Evolutionary conservation across 2,329 filamentous ascomycete species (phyloP), one percentile per base, ranked within the genome.

Genomic region (Cyphellophora europaea): DNA sequence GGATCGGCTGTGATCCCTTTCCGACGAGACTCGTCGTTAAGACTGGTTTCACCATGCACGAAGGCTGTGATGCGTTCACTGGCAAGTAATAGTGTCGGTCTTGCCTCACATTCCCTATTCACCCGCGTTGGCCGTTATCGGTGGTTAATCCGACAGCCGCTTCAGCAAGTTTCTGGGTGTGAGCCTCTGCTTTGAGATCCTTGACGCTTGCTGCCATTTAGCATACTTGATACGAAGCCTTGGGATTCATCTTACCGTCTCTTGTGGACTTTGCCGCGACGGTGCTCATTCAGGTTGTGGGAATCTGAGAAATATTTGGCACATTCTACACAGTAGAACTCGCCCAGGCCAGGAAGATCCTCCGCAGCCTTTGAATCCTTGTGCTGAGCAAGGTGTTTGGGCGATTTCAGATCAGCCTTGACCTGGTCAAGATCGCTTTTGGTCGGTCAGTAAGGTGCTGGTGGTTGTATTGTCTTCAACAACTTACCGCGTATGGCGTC

Each of bases 231-330:
- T 31, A 25, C n/a, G n/a, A n/a, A 34, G 48, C 55, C 33, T 54
- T 86, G 84, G 82, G n/a, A n/a, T n/a, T n/a, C n/a, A n/a, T n/a
- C n/a, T n/a, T n/a, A n/a, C n/a, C n/a, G 82, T 67, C 87, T 77
- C 73, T 88, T 95, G 63, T 98, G 91, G 45, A 84, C 85, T 65
- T 95, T 98, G 50, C 85, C 86, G 58, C 82, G 85, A 38, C 70
- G 69, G 62, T 98, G 91, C 17, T 74, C 69, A 21, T 71, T 67
- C 38, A 93, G 66, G 49, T 84, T 93, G 50, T 72, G 60, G 47
- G 91, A 82, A 32, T 78, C 82, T 58, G 96, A 89, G 58, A 93
- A 96, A 81, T 85, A 96, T 65, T 93, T 96, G 44, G 91, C 82
- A 59, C 91, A 98, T 61, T 94, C 83, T 11, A 82, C 69, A 59